Conservation (phyloP, 768 basidiomycete genomes). For the Jaapia argillacea region DNA sequence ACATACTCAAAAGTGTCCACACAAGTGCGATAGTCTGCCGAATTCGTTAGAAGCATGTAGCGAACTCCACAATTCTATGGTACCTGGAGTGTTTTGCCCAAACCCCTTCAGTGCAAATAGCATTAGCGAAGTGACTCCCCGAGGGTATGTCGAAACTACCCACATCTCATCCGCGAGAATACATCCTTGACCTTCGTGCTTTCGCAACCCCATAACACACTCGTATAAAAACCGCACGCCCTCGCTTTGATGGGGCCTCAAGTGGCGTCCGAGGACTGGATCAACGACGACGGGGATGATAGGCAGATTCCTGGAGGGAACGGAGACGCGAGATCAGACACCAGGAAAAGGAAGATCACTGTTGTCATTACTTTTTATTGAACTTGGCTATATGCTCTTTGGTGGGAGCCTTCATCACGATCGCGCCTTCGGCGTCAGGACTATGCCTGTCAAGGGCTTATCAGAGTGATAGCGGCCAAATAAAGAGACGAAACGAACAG, state of each 20-base stretch:
- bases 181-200: slow-evolving; percentile 87
- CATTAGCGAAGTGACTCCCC: slow-evolving; percentile 7
- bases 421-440: slow-evolving; percentile 61
- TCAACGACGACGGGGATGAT: slow-evolving; percentile 84
- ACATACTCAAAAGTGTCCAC: slow-evolving; percentile 81
- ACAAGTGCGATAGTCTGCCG: slow-evolving; percentile 80
- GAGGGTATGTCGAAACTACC: slow-evolving; percentile 5
- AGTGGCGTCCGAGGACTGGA: slow-evolving; percentile 62
- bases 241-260: slow-evolving; percentile 88
- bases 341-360: neutral
- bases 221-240: slow-evolving; percentile 93
- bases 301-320: slow-evolving; percentile 32
- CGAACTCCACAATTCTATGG: slow-evolving; percentile 2
- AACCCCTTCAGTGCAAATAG: slow-evolving; percentile 49
- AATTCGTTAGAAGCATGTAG: neutral
- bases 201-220: slow-evolving; percentile 88
- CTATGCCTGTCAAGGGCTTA: slow-evolving; percentile 45
- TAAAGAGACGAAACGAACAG: slow-evolving; percentile 31
- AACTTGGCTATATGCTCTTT: slow-evolving; percentile 53
- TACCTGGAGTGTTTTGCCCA: slow-evolving; percentile 92
- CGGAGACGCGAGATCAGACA: neutral
- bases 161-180: slow-evolving; percentile 97
- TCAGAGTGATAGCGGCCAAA: neutral
- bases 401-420: slow-evolving; percentile 79
- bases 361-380: slow-evolving; percentile 58